These are phyloP conservation scores for Helianthus tuberosus DNA, from an alignment of 129 eudicot species.

Conservation along the genomic window DNA sequence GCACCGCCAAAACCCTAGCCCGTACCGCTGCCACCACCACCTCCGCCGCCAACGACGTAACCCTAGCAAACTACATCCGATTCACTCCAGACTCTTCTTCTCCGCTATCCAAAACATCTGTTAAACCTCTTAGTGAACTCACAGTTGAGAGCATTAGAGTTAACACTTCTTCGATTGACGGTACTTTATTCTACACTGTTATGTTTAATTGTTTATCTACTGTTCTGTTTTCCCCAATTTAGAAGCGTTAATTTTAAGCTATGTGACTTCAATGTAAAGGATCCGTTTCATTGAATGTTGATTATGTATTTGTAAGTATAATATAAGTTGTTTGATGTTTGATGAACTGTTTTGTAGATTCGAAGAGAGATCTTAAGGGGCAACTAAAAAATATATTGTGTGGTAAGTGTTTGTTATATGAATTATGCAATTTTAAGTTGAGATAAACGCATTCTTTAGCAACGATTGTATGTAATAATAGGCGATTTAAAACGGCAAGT, in stretches of 20 bases:
- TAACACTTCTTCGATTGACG: constrained; percentile 22
- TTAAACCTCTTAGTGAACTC: constrained; percentile 30
- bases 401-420: constrained; percentile 41
- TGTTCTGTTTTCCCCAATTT: too few species aligned
- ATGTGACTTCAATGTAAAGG: background rate
- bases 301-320: background rate
- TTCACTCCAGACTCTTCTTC: too few species aligned
- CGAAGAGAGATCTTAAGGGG: constrained; percentile 25
- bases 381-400: constrained; percentile 39
- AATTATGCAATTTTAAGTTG: background rate
- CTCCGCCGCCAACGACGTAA: constrained; percentile 6
- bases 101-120: too few species aligned
- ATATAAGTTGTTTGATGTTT: constrained; percentile 4
- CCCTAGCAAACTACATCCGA: too few species aligned
- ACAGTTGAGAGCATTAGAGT: constrained; percentile 36
- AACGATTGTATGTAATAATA: too few species aligned
- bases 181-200: constrained; percentile 8
- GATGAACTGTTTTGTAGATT: constrained; percentile 33
- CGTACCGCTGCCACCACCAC: constrained; percentile 32
- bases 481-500: too few species aligned
- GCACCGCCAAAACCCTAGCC: constrained; percentile 42
- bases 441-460: background rate
- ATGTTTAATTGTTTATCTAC: background rate
- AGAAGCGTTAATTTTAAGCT: background rate
- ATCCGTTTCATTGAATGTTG: background rate